Base-by-base conservation (phyloP, 352 stramenopile species). In the Globisporangium irregulare region DNA sequence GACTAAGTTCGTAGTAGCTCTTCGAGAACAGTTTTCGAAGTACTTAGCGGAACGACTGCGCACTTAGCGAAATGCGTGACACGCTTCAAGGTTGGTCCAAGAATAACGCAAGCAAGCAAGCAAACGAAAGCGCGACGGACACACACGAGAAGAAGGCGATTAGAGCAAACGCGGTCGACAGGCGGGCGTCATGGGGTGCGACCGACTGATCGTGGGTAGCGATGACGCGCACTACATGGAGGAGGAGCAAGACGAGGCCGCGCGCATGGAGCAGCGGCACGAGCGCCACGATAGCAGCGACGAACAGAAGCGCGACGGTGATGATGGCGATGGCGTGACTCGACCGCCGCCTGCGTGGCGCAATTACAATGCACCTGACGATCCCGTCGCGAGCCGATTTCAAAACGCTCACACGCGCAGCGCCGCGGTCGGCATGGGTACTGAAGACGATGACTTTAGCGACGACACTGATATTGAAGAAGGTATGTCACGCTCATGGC, bases 391-490 rank as follows among this genome's bases (percentile, higher is more conserved):
- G 1, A 27, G 24, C 5, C 48, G 25, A 18, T 24, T 62, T 0
- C 56, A 50, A 4, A 24, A 62, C n/a, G 32, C 56, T 10, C 56
- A 50, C n/a, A 32, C 56, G 12, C 56, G 41, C 55, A 59, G 32
- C 64, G 7, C 32, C 25, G 29, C 43, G 29, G 57, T 51, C 29
- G 27, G 12, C 41, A 15, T 12, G 10, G 4, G 2, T 32, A 29
- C 32, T 41, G 55, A 27, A 20, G 27, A 64, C 10, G 64, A 64
- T 43, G 56, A 64, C 32, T 59, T 53, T 22, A 80, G 81, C 22
- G 84, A 93, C 36, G 86, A 92, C 72, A 90, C 82, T 6, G 86
- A 94, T 64, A 74, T 92, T 41, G 83, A 94, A 77, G 86, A 92
- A 85, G 86, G 86, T 90, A 18, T 38, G 58, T 50, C 41, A 48